phyloP scores from a whole-genome alignment of 2,329 filamentous ascomycete species.

The Neonectria faginata region DNA sequence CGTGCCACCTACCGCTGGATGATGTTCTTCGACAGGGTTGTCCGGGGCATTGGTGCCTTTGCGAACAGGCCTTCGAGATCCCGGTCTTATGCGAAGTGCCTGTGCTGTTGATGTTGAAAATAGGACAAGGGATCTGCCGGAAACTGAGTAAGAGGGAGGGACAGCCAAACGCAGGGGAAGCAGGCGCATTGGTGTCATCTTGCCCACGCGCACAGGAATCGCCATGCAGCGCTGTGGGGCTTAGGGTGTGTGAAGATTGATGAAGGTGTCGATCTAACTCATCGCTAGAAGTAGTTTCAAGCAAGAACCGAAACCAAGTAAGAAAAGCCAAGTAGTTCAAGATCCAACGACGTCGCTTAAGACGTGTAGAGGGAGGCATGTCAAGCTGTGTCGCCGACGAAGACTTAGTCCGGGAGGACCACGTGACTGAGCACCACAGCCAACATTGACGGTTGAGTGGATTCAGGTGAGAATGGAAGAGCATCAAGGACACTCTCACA shows the following conservation, averaged over 20 bases:
- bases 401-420: constrained; percentile 1
- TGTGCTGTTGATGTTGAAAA: constrained; percentile 24
- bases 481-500: background rate
- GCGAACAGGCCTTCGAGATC: background rate
- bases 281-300: background rate
- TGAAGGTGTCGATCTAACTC: no score
- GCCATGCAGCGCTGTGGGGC: background rate
- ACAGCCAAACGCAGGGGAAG: background rate
- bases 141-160: background rate
- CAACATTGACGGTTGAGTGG: constrained; percentile 23
- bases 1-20: background rate
- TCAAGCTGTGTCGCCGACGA: background rate
- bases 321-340: background rate
- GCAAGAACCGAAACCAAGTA: background rate
- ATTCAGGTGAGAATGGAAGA: constrained; percentile 16
- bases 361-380: background rate
- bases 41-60: background rate
- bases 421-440: constrained; percentile 22
- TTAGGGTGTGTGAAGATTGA: background rate
- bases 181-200: constrained; percentile 17
- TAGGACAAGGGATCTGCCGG: background rate
- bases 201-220: background rate
- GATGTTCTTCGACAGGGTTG: background rate
- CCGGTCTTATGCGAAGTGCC: constrained; percentile 2
- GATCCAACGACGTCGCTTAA: background rate